Conservation (phyloP, 805 yeast species). For the Saccharomycopsis fodiens region DNA sequence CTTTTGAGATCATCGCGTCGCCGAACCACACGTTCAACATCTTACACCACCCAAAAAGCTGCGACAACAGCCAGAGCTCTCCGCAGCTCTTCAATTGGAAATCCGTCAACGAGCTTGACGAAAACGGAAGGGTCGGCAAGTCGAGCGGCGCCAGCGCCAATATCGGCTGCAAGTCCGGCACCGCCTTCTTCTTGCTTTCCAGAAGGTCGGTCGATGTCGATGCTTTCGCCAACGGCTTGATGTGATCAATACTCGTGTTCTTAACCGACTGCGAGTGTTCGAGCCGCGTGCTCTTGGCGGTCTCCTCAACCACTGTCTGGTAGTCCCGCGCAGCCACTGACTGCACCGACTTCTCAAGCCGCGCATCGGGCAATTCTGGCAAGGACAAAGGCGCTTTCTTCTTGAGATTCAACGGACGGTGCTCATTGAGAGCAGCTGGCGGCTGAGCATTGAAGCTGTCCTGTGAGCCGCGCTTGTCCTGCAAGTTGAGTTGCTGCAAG, state of each 20-base stretch:
- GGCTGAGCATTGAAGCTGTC: no score
- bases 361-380: no score
- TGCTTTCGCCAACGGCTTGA: neutral
- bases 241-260: neutral
- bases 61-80: slow-evolving; percentile 39
- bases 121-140: slow-evolving; percentile 51
- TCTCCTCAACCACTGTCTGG: neutral
- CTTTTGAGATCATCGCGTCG: slow-evolving; percentile 39
- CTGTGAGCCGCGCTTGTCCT: no score
- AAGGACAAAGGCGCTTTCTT: no score
- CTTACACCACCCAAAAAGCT: slow-evolving; percentile 48
- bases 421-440: no score
- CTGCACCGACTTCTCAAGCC: neutral
- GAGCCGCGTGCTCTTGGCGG: neutral
- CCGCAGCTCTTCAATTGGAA: slow-evolving; percentile 43
- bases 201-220: neutral
- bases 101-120: slow-evolving; percentile 39
- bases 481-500: no score
- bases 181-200: neutral
- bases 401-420: no score
- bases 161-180: neutral
- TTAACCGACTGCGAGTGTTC: neutral
- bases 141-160: slow-evolving; percentile 24
- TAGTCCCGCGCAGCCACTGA: neutral
- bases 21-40: slow-evolving; percentile 46